phyloP scores from a whole-genome alignment of 2,329 filamentous ascomycete genomes.

The Aspergillus puulaauensis region DNA sequence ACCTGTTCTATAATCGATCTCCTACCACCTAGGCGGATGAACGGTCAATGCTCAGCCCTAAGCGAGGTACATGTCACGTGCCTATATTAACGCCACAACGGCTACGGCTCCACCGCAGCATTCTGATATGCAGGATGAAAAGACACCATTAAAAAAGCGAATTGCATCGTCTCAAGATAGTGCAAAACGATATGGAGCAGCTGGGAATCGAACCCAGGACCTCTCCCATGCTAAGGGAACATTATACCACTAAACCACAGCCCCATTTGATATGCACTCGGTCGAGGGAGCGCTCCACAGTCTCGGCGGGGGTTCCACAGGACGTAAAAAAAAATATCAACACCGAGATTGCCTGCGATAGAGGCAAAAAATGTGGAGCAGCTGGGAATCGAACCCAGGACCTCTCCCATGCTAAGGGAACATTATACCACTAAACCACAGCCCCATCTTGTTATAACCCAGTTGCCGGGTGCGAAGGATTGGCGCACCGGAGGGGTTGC shows the following conservation, averaged over 20 bases:
- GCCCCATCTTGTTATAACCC: conserved; percentile 1
- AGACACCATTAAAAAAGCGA: background rate
- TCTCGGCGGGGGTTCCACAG: background rate
- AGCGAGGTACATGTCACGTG: background rate
- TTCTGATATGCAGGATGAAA: background rate
- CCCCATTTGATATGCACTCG: background rate
- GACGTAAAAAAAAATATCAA: background rate
- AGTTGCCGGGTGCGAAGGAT: background rate
- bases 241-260: conserved; percentile 12
- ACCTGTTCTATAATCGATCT: no score
- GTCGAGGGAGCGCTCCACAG: background rate
- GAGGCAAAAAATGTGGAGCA: conserved; percentile 8
- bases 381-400: conserved; percentile 13
- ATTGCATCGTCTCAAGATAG: background rate
- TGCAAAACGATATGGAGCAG: conserved; percentile 4
- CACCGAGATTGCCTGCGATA: background rate
- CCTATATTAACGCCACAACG: background rate
- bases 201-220: conserved; percentile 12
- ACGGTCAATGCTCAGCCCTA: background rate
- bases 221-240: conserved; percentile 11
- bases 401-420: conserved; percentile 13
- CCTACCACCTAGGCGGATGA: background rate
- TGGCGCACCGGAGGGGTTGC: background rate
- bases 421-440: conserved; percentile 14
- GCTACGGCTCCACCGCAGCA: background rate